Evolutionary conservation across 1,284 basidiomycete species (phyloP).

Genomic region (Termitomyces sp.): DNA sequence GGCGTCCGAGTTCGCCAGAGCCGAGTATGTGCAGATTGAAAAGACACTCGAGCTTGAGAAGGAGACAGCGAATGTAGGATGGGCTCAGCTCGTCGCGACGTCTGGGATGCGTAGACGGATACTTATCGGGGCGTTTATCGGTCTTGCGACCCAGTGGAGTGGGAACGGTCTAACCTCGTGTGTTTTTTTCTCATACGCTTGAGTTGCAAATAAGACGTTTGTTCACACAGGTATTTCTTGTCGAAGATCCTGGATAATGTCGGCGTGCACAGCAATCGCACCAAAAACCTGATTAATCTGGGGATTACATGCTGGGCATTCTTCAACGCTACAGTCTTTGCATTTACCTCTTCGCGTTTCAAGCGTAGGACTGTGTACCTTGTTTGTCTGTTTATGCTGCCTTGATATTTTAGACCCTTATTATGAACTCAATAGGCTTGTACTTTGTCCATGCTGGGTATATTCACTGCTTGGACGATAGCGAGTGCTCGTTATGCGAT

Average conservation of each 20-base stretch:
- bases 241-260: constrained; percentile 43
- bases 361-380: constrained; percentile 48
- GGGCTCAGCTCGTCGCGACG: constrained; percentile 39
- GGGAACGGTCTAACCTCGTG: constrained; percentile 52
- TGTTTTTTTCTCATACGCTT: constrained; percentile 16
- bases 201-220: neutral
- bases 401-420: neutral
- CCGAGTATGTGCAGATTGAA: constrained; percentile 51
- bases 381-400: constrained; percentile 24
- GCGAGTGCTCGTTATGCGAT: constrained; percentile 45
- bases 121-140: constrained; percentile 41
- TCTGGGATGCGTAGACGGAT: constrained; percentile 48
- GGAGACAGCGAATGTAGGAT: constrained; percentile 38
- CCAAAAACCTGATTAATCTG: constrained; percentile 52
- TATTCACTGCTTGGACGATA: constrained; percentile 51
- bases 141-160: constrained; percentile 48
- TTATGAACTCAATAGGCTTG: constrained; percentile 29
- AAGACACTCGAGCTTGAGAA: constrained; percentile 44
- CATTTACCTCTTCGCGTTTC: constrained; percentile 45
- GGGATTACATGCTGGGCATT: constrained; percentile 52
- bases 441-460: constrained; percentile 41
- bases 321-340: constrained; percentile 46
- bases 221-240: constrained; percentile 38
- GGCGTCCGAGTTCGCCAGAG: constrained; percentile 47
- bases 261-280: constrained; percentile 41